Base-by-base conservation (phyloP, 768 basidiomycete genomes). In the Galerina sulciceps region DNA sequence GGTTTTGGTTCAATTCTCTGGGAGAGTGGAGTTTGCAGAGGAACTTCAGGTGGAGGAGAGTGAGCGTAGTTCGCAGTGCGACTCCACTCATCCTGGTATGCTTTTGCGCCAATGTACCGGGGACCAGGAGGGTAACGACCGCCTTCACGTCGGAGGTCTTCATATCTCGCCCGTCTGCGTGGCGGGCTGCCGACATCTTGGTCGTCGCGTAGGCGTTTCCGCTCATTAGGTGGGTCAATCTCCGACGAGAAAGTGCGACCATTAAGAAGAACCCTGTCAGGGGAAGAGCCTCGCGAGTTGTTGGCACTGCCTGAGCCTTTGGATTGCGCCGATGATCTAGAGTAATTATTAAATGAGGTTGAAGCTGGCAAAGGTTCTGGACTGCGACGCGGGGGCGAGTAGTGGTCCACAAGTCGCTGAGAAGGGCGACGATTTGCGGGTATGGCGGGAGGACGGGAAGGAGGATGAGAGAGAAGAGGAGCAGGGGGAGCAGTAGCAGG, bases 1-100 rank as follows among this genome's bases (percentile, higher is more conserved):
- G 43, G 47, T 37, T 53, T 60, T 50, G 63, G 57, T 49, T 63
- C 61, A n/a, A 64, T 46, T 35, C 57, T 36, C 40, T 41, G 46
- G 34, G 55, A 23, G 14, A 55, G 51, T 9, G 54, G 55, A 6
- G 49, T 10, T 31, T 56, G 55, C 23, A 46, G 58, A 10, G 18
- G n/a, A 10, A 17, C 6, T 13, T 66, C 65, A 23, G 67, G 67
- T 8, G 69, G 59, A 10, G 68, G 67, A 23, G 70, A 64, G 18
- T 66, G 69, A 56, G 52, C 57, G 58, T 65, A 67, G 15, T 38
- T 55, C 46, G 66, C 66, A 26, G 51, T 36, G 18, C 56, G 55
- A 38, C 63, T 67, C 66, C 66, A 67, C 26, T 65, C 65, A 8
- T 61, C 61, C 13, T 44, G 47, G 38, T 54, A 49, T 10, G 14